Evolutionary conservation across 805 yeast species (phyloP), one percentile per base, ranked within the genome.

Genomic region (Yamadazyma akitaensis): DNA sequence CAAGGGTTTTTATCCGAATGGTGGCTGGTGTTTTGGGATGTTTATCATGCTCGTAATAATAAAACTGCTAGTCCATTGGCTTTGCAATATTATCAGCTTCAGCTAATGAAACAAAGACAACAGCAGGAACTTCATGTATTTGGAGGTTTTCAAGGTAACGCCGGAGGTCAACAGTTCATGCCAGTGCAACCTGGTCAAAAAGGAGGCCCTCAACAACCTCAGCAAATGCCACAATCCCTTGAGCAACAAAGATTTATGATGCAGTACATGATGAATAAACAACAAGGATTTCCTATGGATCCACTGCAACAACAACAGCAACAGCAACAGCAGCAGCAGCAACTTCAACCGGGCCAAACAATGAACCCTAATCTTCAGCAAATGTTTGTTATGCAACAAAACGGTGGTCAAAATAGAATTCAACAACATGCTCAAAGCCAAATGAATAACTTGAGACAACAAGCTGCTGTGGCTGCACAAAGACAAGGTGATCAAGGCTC

Each of bases 1-100:
- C 88, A 84, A 56, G 94, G 96, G 6, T 90, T 88, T 58, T 67
- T 90, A 19, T 84, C 80, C 58, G 97, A 91, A 63, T 90, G 97
- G 97, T 90, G 97, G 97, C 89, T 82, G 70, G 82, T 91, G 14
- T 91, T 90, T 62, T 91, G 97, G 97, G 97, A 90, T 61, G 83
- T 89, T 25, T 88, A 85, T 65, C 86, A 86, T 58, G 96, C 95
- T 2, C 76, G 89, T 55, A 81, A 88, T 36, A 81, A 79, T 51
- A 71, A 82, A 48, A 84, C 81, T 13, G 80, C 83, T 12, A 40
- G 50, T 21, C 51, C 42, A 12, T 40, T 78, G 47, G 92, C 94
- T 2, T 77, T 79, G 39, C 87, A 85, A 58, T 88, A 86, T 64
- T 82, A 81, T 57, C 87, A 84, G 53, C 72, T 80, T 51, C 82